phyloP scores from a whole-genome alignment of 305 asterid species.

The Lippia alba region DNA sequence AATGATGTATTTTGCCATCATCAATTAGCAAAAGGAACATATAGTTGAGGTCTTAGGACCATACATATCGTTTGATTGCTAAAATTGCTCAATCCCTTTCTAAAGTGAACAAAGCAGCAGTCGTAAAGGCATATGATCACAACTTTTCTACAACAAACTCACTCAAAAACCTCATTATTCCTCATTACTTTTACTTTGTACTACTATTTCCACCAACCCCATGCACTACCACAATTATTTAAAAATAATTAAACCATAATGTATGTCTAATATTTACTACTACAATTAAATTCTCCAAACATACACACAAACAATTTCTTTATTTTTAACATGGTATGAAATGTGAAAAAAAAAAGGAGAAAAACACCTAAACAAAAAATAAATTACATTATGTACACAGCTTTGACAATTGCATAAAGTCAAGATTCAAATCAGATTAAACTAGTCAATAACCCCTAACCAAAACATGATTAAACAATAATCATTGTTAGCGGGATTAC shows the following conservation, averaged over 20 bases:
- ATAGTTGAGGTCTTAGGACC: neutral
- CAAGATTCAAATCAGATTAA: slow-evolving; percentile 3
- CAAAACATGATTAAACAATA: slow-evolving; percentile 16
- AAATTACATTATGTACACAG: no score
- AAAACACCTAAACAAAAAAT: no score
- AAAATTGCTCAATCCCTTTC: slow-evolving; percentile 8
- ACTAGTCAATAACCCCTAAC: slow-evolving; percentile 11
- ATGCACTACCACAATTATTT: no score
- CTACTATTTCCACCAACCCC: neutral
- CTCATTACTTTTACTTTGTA: neutral
- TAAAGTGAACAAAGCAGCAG: neutral
- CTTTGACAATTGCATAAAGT: neutral
- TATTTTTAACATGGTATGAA: no score
- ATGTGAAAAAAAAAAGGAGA: no score
- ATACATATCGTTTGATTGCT: neutral
- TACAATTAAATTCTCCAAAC: no score
- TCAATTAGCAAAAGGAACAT: neutral
- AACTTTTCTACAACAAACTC: slow-evolving; percentile 9
- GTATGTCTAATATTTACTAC: no score
- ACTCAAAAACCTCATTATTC: neutral
- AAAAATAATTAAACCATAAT: no score
- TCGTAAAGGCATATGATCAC: neutral
- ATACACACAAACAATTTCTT: no score
- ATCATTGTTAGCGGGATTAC: slow-evolving; percentile 37
- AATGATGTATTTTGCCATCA: neutral